phyloP scores from a whole-genome alignment of 352 stramenopile genomes.

The Phytopythium kandeliae region DNA sequence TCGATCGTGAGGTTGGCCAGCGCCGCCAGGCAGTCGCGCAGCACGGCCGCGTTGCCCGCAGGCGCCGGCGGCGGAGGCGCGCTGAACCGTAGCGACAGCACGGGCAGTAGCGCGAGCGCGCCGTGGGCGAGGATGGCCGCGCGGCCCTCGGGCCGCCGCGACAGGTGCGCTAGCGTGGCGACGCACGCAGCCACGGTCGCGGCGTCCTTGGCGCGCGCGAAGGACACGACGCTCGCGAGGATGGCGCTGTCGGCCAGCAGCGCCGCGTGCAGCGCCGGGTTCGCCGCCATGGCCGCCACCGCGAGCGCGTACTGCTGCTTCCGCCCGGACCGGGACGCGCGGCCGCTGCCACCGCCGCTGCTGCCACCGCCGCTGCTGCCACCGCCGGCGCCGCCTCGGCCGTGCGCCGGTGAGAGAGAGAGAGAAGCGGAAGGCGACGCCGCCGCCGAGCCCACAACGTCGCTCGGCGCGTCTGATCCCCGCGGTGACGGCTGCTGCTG shows the following conservation, averaged over 20 bases:
- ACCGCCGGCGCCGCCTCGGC: too few relatives aligned
- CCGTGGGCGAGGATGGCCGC: slow-evolving; percentile 51
- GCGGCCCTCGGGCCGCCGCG: slow-evolving; percentile 32
- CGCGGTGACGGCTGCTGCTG: slow-evolving; percentile 10
- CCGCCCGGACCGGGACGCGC: slow-evolving; percentile 8
- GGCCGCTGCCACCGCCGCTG: background rate
- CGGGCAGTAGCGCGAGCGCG: slow-evolving; percentile 33
- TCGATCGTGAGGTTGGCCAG: slow-evolving; percentile 76
- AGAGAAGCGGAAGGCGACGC: background rate
- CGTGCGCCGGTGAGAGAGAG: background rate
- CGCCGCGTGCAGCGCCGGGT: slow-evolving; percentile 36
- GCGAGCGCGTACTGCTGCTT: slow-evolving; percentile 65
- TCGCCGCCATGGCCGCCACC: slow-evolving; percentile 61
- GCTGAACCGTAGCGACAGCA: slow-evolving; percentile 20
- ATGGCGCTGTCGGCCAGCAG: slow-evolving; percentile 53
- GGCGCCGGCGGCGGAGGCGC: background rate
- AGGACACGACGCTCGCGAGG: slow-evolving; percentile 46
- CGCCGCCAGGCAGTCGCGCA: slow-evolving; percentile 41
- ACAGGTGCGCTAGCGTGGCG: slow-evolving; percentile 53
- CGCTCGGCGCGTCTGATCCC: background rate
- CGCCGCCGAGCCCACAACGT: background rate
- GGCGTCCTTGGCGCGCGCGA: slow-evolving; percentile 58
- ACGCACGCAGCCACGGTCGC: slow-evolving; percentile 45
- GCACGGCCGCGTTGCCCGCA: slow-evolving; percentile 2
- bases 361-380: background rate